Percentiles rank a stretch among this genome's conserved stretches.
Evolutionary conservation across 225 moss, liverwort and hornwort species (phyloP).

Genomic region (Thuidium tamariscinum): DNA sequence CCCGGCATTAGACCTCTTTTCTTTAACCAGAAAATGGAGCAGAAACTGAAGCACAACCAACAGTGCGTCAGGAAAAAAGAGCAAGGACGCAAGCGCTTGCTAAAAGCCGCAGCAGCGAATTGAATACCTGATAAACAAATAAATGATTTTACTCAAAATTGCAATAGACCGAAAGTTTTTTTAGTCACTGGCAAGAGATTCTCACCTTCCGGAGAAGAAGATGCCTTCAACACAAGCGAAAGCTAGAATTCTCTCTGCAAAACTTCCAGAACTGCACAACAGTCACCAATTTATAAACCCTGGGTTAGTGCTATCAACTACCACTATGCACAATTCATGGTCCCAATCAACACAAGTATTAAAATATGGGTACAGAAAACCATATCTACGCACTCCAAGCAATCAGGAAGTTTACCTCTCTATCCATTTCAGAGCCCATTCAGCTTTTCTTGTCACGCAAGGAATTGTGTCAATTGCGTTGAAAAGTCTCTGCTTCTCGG

Average conservation of each 20-base stretch:
- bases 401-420: conserved; percentile 36
- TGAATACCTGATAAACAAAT: too few relatives aligned
- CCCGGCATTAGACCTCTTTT: conserved; percentile 94
- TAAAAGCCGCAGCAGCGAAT: background rate
- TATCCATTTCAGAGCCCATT: conserved; percentile 96
- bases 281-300: background rate
- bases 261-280: conserved; percentile 34
- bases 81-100: background rate
- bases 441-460: conserved; percentile 72
- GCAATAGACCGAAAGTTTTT: background rate
- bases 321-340: background rate
- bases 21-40: conserved; percentile 94
- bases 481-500: conserved; percentile 64
- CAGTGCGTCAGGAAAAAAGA: background rate
- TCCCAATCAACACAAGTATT: background rate
- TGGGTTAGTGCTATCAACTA: background rate
- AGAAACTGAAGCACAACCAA: conserved; percentile 43
- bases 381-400: too few relatives aligned
- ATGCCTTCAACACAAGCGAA: conserved; percentile 98
- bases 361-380: background rate
- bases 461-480: conserved; percentile 82
- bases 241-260: conserved; percentile 82
- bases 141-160: background rate
- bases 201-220: conserved; percentile 82
- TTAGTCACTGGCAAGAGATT: background rate